These are phyloP conservation scores for Tetraselmis chui DNA, from an alignment of 139 green algal genomes.

Conservation along the genomic window DNA sequence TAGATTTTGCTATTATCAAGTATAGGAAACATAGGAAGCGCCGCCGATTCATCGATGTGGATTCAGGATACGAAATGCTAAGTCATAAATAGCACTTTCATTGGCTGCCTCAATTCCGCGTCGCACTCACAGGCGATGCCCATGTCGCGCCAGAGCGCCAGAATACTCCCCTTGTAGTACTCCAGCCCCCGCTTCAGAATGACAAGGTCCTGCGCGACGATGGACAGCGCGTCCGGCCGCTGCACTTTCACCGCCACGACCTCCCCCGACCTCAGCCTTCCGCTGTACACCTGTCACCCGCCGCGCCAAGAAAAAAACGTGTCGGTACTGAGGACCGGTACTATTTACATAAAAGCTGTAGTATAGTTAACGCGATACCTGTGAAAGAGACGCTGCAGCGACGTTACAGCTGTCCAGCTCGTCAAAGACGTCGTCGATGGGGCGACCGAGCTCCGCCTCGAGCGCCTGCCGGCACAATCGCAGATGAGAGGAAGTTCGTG, in stretches of 20 bases:
- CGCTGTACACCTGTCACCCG: conserved; percentile 2
- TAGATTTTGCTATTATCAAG: too few species aligned
- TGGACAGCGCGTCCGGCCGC: conserved; percentile 78
- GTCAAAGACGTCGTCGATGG: conserved; percentile 1
- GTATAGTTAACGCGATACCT: too few species aligned
- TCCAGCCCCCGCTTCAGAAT: conserved; percentile 50
- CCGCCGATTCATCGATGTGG: too few species aligned
- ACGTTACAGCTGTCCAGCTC: background rate
- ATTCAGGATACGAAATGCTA: too few species aligned
- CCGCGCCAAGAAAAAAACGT: too few species aligned
- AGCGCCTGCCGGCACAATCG: background rate
- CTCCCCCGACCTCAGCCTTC: conserved; percentile 23
- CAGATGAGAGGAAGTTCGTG: too few species aligned
- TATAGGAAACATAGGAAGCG: too few species aligned
- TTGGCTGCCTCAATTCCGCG: too few species aligned
- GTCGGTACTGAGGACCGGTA: too few species aligned
- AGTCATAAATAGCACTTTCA: too few species aligned
- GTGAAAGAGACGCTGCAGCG: conserved; percentile 8
- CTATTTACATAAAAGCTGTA: too few species aligned
- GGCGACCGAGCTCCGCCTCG: background rate
- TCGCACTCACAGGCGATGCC: too few species aligned
- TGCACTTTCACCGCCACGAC: conserved; percentile 94
- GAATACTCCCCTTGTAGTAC: conserved; percentile 6
- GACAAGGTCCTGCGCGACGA: conserved; percentile 81
- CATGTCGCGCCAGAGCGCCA: background rate